Evolutionary conservation across 192 early-diverging fungal genomes (phyloP).

Genomic region (Linderina pennispora): DNA sequence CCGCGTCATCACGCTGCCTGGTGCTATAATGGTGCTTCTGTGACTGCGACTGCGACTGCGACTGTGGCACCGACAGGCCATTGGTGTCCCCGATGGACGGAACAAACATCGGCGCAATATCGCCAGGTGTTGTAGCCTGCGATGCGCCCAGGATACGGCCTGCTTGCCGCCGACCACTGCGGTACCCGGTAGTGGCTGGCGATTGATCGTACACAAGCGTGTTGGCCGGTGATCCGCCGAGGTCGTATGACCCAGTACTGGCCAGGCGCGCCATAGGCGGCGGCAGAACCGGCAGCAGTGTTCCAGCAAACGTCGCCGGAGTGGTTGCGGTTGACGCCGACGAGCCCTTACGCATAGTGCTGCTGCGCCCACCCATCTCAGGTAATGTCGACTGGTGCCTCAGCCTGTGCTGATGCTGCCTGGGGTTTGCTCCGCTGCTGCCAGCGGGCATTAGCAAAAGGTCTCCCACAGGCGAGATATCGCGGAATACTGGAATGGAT

Average conservation of each 20-base stretch:
- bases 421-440: no score
- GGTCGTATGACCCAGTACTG: conserved; percentile 17
- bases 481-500: no score
- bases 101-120: no score
- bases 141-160: background rate
- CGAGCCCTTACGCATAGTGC: background rate
- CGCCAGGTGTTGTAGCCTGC: no score
- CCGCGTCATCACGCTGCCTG: background rate
- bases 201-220: conserved; percentile 31
- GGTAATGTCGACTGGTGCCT: conserved; percentile 40
- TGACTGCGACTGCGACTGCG: background rate
- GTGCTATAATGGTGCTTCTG: background rate
- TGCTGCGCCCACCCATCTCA: conserved; percentile 7
- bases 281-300: conserved; percentile 13
- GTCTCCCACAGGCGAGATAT: no score
- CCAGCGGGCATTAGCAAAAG: no score
- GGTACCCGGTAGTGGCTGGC: conserved; percentile 9
- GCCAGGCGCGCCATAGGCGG: conserved; percentile 33
- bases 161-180: background rate
- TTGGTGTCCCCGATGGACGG: no score
- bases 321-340: background rate
- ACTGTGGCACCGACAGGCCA: no score
- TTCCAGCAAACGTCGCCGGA: no score
- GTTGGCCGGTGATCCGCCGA: conserved; percentile 28
- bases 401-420: conserved; percentile 8